Conservation (phyloP, 2,329 filamentous ascomycete genomes). For the Cordyceps cateniannulata region DNA sequence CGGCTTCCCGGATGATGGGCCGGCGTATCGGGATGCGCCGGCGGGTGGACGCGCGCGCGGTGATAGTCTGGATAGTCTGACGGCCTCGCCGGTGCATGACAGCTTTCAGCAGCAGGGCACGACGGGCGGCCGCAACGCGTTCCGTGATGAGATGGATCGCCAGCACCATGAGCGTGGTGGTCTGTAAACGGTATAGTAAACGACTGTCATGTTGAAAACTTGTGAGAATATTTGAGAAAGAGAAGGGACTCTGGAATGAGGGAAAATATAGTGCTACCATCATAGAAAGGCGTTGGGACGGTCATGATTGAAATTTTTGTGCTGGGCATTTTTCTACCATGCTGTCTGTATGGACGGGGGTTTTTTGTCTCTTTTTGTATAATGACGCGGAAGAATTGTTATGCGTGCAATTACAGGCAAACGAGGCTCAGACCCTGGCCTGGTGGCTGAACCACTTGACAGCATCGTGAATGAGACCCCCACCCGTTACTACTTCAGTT, state of each 20-base stretch:
- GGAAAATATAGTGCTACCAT: background rate
- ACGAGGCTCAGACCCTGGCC: too few species aligned
- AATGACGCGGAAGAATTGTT: background rate
- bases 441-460: too few species aligned
- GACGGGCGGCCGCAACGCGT: conserved; percentile 34
- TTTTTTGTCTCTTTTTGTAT: background rate
- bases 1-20: conserved; percentile 21
- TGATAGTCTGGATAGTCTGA: conserved; percentile 43
- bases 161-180: conserved; percentile 34
- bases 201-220: background rate
- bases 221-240: background rate
- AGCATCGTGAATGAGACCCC: too few species aligned
- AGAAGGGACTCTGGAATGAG: background rate
- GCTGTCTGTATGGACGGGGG: background rate
- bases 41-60: conserved; percentile 20
- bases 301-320: conserved; percentile 1
- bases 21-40: conserved; percentile 30
- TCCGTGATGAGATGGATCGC: conserved; percentile 44
- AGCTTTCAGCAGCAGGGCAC: conserved; percentile 32
- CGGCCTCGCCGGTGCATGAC: conserved; percentile 38
- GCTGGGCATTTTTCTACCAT: background rate
- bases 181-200: background rate
- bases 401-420: too few species aligned
- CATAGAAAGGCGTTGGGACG: conserved; percentile 3
- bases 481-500: too few species aligned